Percentiles rank a stretch among this genome's conserved stretches.
Conservation (phyloP, 352 stramenopile species). For the Pythium vanterpoolii region DNA sequence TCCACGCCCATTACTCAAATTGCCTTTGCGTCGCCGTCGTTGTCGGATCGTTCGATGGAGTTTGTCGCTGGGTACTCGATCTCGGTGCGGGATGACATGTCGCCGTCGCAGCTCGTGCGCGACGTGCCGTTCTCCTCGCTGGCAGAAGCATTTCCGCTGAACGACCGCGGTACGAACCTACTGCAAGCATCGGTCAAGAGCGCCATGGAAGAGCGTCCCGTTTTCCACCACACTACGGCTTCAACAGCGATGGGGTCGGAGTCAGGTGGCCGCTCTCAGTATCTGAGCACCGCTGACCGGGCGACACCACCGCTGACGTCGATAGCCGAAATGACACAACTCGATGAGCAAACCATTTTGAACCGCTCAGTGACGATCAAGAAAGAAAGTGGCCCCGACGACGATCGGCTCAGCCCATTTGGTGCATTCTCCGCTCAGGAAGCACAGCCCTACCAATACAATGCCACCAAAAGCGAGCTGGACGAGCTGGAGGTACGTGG, state of each 20-base stretch:
- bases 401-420: conserved; percentile 35
- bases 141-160: conserved; percentile 48
- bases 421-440: conserved; percentile 30
- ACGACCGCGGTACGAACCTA: conserved; percentile 33
- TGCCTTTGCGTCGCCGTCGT: conserved; percentile 11
- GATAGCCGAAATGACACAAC: conserved; percentile 44
- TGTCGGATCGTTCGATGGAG: conserved; percentile 23
- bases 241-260: conserved; percentile 16
- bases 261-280: conserved; percentile 3
- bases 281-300: conserved; percentile 25
- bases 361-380: conserved; percentile 40
- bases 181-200: conserved; percentile 15
- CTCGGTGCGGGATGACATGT: conserved; percentile 23
- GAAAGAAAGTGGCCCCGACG: conserved; percentile 35
- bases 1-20: conserved; percentile 43
- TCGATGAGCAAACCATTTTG: conserved; percentile 54
- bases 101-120: conserved; percentile 26
- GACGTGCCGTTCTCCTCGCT: conserved; percentile 58
- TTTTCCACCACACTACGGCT: conserved; percentile 22
- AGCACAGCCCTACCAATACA: conserved; percentile 49
- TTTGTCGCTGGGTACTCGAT: conserved; percentile 27
- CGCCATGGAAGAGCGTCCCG: background rate
- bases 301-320: conserved; percentile 30
- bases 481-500: conserved; percentile 74
- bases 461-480: conserved; percentile 54